A percentile compares a stretch with the other conserved stretches of the same genome.
These are phyloP conservation scores for Lasiodiplodia theobromae DNA, from an alignment of 2,329 filamentous ascomycete species.

Conservation along the genomic window DNA sequence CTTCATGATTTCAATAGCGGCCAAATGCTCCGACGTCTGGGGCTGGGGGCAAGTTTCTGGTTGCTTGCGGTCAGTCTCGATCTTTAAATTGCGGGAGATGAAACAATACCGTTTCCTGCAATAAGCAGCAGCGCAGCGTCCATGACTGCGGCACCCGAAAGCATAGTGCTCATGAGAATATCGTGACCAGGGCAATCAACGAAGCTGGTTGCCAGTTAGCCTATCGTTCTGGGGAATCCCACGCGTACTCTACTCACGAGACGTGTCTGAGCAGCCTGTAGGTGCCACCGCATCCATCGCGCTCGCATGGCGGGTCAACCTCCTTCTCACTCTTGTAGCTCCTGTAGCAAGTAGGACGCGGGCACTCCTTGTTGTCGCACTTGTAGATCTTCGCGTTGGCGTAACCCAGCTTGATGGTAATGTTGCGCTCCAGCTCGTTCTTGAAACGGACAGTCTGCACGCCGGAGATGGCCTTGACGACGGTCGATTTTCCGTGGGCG, in stretches of 20 bases:
- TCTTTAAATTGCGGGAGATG: not conserved
- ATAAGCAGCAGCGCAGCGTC: slow-evolving; percentile 96
- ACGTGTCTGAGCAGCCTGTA: slow-evolving; percentile 92
- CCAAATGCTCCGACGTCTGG: slow-evolving; percentile 97
- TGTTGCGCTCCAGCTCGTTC: slow-evolving; percentile 99
- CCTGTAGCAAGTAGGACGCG: slow-evolving; percentile 91
- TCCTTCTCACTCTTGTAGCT: slow-evolving; percentile 99
- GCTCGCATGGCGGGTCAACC: slow-evolving; percentile 93
- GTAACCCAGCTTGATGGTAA: slow-evolving; percentile 99
- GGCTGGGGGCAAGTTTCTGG: slow-evolving; percentile 93
- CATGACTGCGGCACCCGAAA: slow-evolving; percentile 99
- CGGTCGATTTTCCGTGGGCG: slow-evolving; percentile 98
- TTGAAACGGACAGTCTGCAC: slow-evolving; percentile 99
- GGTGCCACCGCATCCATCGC: slow-evolving; percentile 85
- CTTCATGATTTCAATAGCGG: slow-evolving; percentile 99
- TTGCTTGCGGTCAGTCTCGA: not conserved
- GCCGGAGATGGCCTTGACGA: slow-evolving; percentile 98
- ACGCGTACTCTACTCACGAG: slow-evolving; percentile 68
- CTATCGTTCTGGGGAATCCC: not conserved
- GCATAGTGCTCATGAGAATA: slow-evolving; percentile 99
- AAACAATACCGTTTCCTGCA: slow-evolving; percentile 73
- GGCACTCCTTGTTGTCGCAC: slow-evolving; percentile 91
- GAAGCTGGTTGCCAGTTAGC: slow-evolving; percentile 65
- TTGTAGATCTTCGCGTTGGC: slow-evolving; percentile 99
- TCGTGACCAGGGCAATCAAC: slow-evolving; percentile 99